Conservation (phyloP, 2,329 filamentous ascomycete genomes). For the Monilinia laxa region DNA sequence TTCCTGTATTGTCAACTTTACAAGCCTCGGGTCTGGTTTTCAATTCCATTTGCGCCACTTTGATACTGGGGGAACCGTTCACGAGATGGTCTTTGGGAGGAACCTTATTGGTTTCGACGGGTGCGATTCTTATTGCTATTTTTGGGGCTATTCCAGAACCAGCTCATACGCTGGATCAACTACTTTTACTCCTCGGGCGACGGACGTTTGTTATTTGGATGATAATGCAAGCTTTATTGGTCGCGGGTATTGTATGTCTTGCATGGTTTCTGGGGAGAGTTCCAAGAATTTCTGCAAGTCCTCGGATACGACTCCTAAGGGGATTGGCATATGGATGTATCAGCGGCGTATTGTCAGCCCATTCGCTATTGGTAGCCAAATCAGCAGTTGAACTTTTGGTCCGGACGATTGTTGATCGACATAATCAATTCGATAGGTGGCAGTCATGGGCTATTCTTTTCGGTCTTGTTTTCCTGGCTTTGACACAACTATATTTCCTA, state of each 20-base stretch:
- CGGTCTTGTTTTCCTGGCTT: conserved; percentile 74
- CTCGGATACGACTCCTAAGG: conserved; percentile 70
- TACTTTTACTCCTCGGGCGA: conserved; percentile 72
- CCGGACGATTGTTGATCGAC: conserved; percentile 76
- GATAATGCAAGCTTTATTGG: conserved; percentile 71
- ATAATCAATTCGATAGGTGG: conserved; percentile 94
- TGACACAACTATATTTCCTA: conserved; percentile 92
- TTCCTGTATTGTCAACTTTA: conserved; percentile 90
- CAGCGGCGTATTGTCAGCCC: conserved; percentile 89
- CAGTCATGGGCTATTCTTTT: conserved; percentile 91
- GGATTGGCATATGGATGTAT: conserved; percentile 88
- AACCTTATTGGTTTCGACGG: conserved; percentile 80
- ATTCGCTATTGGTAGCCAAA: conserved; percentile 90
- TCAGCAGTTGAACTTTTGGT: conserved; percentile 94
- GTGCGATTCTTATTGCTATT: conserved; percentile 87
- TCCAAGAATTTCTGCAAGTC: conserved; percentile 56
- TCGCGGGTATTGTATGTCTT: conserved; percentile 63
- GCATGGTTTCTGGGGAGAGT: conserved; percentile 57
- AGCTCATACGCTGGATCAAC: conserved; percentile 80
- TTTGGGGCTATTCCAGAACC: conserved; percentile 95
- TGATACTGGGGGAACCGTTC: conserved; percentile 91
- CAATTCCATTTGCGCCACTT: conserved; percentile 94
- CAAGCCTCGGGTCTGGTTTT: conserved; percentile 97
- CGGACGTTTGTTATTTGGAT: conserved; percentile 87
- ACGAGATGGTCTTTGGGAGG: conserved; percentile 90